Evolutionary conservation across 352 stramenopile species (phyloP).

Genomic region (Phytophthora sp.): DNA sequence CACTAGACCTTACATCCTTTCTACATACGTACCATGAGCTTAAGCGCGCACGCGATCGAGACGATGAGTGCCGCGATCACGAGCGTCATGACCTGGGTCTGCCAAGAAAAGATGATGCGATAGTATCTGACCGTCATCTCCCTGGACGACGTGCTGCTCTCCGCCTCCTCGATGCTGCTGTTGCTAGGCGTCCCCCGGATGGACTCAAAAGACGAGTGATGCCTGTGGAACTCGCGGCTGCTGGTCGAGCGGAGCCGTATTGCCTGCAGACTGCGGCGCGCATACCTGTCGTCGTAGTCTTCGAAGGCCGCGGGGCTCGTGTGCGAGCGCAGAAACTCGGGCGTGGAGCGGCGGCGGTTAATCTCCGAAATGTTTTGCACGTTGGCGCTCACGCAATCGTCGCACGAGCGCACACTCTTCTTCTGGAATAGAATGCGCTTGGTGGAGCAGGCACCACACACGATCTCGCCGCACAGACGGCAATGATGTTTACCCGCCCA

Average conservation of each 20-base stretch:
- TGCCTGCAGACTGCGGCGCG: constrained; percentile 35
- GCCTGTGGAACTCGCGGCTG: constrained; percentile 17
- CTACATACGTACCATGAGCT: constrained; percentile 30
- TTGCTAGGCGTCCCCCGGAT: neutral
- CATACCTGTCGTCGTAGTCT: constrained; percentile 20
- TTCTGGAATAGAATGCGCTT: constrained; percentile 75
- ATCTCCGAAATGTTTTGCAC: constrained; percentile 50
- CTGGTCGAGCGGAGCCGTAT: constrained; percentile 6
- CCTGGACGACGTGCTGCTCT: constrained; percentile 4
- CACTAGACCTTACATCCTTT: constrained; percentile 28
- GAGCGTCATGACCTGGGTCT: constrained; percentile 27
- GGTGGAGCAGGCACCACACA: constrained; percentile 75
- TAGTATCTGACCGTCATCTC: constrained; percentile 15
- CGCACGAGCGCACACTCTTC: constrained; percentile 78
- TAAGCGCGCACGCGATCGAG: constrained; percentile 23
- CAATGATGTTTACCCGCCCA: constrained; percentile 80
- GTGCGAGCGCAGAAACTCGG: constrained; percentile 35
- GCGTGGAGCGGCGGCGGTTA: constrained; percentile 51
- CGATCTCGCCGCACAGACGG: constrained; percentile 78
- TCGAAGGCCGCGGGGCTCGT: constrained; percentile 24
- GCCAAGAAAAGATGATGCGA: constrained; percentile 25
- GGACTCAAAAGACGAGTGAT: constrained; percentile 22
- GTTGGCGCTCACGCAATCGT: constrained; percentile 76
- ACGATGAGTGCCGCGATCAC: constrained; percentile 28
- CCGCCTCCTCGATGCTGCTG: constrained; percentile 1